Conservation (phyloP, 331 rosid genomes). For the Acacia pycnantha region DNA sequence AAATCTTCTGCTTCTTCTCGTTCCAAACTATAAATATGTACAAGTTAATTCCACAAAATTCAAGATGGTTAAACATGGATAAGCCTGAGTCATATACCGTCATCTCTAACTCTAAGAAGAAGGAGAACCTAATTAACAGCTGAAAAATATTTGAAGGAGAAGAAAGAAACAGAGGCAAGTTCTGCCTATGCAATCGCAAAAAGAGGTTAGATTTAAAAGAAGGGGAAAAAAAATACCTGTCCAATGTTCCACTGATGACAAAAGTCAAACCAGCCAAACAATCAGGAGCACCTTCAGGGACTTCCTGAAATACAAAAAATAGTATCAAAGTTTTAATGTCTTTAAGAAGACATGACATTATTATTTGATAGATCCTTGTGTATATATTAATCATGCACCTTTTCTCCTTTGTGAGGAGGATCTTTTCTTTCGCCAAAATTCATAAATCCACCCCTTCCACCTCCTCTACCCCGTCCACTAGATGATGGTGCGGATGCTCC, state of each 20-base stretch:
- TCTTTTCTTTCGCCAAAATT: constrained; percentile 97
- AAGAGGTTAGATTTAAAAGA: neutral
- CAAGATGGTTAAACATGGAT: constrained; percentile 2
- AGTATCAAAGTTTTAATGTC: constrained; percentile 13
- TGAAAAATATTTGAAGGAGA: neutral
- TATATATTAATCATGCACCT: constrained; percentile 48
- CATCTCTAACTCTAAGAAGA: neutral
- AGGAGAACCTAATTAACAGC: constrained; percentile 5
- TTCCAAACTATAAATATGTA: constrained; percentile 66
- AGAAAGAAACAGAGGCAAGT: constrained; percentile 12
- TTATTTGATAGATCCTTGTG: constrained; percentile 20
- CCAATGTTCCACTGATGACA: constrained; percentile 96
- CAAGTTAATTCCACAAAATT: constrained; percentile 13
- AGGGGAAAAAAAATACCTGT: constrained; percentile 53
- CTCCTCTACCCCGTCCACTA: constrained; percentile 88
- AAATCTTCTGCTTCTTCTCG: constrained; percentile 98
- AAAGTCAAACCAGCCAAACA: constrained; percentile 85
- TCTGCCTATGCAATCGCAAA: neutral
- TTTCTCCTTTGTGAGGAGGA: constrained; percentile 96
- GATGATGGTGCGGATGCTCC: constrained; percentile 55
- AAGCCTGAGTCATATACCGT: neutral
- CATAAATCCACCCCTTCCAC: constrained; percentile 92
- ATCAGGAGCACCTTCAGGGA: constrained; percentile 90
- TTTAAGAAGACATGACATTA: constrained; percentile 4
- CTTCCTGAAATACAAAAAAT: constrained; percentile 62